Evolutionary conservation across 805 yeast genomes (phyloP).

Genomic region (Metschnikowia lochheadii): DNA sequence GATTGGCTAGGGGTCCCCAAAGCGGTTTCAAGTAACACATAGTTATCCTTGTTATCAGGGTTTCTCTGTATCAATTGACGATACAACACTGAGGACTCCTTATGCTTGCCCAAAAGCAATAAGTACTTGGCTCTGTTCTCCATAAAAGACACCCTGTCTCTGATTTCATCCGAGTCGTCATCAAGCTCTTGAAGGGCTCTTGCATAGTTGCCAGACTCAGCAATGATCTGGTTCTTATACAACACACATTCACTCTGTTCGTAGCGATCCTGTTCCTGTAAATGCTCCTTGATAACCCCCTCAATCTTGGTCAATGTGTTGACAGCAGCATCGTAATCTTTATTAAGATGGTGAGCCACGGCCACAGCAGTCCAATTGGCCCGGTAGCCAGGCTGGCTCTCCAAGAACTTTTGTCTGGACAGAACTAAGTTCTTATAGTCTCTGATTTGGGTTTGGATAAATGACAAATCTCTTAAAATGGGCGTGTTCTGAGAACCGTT

Average conservation of each 20-base stretch:
- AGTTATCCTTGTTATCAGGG: conserved; percentile 73
- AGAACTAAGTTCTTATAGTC: conserved; percentile 60
- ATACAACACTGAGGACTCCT: conserved; percentile 66
- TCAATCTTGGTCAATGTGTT: conserved; percentile 74
- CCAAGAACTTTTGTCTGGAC: conserved; percentile 66
- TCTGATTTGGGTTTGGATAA: conserved; percentile 75
- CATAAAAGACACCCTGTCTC: conserved; percentile 55
- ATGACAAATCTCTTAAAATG: conserved; percentile 76
- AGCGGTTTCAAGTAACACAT: conserved; percentile 59
- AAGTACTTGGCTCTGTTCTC: conserved; percentile 68
- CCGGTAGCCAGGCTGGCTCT: conserved; percentile 73
- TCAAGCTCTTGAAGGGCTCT: conserved; percentile 61
- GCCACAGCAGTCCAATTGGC: conserved; percentile 91
- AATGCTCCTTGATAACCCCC: conserved; percentile 62
- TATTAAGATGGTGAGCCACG: conserved; percentile 74
- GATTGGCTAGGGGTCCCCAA: conserved; percentile 49
- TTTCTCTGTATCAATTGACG: conserved; percentile 75
- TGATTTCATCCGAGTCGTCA: conserved; percentile 44
- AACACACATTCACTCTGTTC: conserved; percentile 81
- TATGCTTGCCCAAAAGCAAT: conserved; percentile 48
- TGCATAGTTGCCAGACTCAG: conserved; percentile 57
- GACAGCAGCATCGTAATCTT: conserved; percentile 64
- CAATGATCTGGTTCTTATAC: conserved; percentile 65
- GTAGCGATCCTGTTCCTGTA: conserved; percentile 50
- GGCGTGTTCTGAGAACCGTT: conserved; percentile 76